Base-by-base conservation (phyloP, 2,329 filamentous ascomycete species). In the Lizonia empirigonia region DNA sequence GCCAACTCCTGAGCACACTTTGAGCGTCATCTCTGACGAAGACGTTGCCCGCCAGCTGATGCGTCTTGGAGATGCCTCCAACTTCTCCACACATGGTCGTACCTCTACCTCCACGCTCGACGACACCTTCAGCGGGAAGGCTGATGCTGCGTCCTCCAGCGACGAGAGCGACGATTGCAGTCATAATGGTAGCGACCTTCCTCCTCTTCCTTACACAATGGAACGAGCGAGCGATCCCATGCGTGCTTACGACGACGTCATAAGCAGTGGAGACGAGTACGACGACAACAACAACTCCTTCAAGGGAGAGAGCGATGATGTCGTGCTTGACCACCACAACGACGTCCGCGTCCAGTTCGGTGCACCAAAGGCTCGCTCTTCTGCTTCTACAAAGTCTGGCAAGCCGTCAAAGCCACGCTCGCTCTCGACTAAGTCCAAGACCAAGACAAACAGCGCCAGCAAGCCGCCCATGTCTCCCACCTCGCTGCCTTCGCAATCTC, bases 41-140 rank as follows among this genome's bases (percentile, higher is more conserved):
- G 94, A 99, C 75, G 94, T 97, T 56, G 94, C 94, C 50, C 87
- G 97, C 70, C 94, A 97, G 76, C 81, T 99, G 67, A 97, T 99
- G 87, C 89, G 93, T 63, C 83, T 99, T 46, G 92, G 94, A 36
- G 92, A 97, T 71, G 90, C 92, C 63, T 94, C 91, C 49, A 96
- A 96, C 71, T 88, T 95, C 67, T 96, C 91, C 7, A 69, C 67
- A 1, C 90, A 96, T 66, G 92, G 91, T 46, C 89, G 93, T 61
- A 96, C 91, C 3, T 97, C 93, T 7, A 91, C 91, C 6, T 97
- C 93, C 1, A 97, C 93, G 5, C 79, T 94, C 49, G 93, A 97
- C 67, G 93, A 97, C 74, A 92, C 90, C 1, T 89, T 97, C 58
- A 97, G 93, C 71, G 92, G 92, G 38, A 87, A 86, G 64, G 92